A percentile compares a stretch with the other conserved stretches of the same genome.
Conservation (phyloP, 1,284 basidiomycete genomes). For the Ganoderma lucidum region DNA sequence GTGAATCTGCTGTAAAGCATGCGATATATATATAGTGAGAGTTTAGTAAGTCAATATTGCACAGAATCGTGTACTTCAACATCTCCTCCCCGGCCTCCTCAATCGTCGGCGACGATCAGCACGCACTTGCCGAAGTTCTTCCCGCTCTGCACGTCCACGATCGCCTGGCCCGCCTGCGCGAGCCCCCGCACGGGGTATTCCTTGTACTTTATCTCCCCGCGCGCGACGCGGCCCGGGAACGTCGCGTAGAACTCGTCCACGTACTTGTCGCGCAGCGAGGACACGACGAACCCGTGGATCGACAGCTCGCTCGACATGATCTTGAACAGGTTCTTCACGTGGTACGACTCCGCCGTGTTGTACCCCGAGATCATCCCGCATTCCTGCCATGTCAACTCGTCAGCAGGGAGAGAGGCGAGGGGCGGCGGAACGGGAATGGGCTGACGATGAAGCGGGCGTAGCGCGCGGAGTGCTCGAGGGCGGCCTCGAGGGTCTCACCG, state of each 20-base stretch:
- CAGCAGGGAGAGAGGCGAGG: not conserved
- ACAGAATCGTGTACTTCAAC: no score
- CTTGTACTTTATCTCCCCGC: slow-evolving; percentile 66
- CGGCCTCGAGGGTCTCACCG: slow-evolving; percentile 67
- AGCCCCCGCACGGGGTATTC: slow-evolving; percentile 63
- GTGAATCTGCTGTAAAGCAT: no score
- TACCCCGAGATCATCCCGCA: slow-evolving; percentile 44
- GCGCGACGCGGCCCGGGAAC: slow-evolving; percentile 58
- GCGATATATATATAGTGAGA: no score
- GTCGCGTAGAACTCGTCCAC: slow-evolving; percentile 56
- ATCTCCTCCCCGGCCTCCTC: not conserved
- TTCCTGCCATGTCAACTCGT: slow-evolving; percentile 13
- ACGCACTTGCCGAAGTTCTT: slow-evolving; percentile 67
- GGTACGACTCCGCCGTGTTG: slow-evolving; percentile 36
- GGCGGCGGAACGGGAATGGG: slow-evolving; percentile 25
- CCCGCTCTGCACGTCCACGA: slow-evolving; percentile 63
- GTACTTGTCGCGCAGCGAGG: slow-evolving; percentile 49
- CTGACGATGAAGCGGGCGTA: slow-evolving; percentile 62
- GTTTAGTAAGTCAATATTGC: no score
- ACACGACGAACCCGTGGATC: slow-evolving; percentile 68
- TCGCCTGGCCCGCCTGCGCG: slow-evolving; percentile 58
- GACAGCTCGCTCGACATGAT: slow-evolving; percentile 61
- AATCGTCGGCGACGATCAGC: slow-evolving; percentile 54
- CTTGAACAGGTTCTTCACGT: slow-evolving; percentile 42
- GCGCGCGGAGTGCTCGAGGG: slow-evolving; percentile 55